These are phyloP conservation scores for Pilatotrama ljubarskyi DNA, from an alignment of 768 basidiomycete genomes.

Conservation along the genomic window DNA sequence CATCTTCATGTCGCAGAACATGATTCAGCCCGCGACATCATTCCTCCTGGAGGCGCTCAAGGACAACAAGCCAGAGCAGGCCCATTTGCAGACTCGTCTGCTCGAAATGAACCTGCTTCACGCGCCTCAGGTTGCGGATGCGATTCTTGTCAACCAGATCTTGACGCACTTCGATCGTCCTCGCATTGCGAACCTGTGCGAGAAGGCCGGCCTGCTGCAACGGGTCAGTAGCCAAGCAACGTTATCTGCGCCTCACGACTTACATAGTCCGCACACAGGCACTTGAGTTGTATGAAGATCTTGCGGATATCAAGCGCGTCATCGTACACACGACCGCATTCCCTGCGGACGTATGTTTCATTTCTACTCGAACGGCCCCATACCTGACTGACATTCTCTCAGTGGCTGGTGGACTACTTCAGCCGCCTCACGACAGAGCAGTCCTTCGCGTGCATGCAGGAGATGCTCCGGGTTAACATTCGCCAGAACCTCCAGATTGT, in stretches of 20 bases:
- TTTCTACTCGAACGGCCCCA: neutral
- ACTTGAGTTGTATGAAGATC: conserved; percentile 96
- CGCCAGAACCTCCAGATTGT: conserved; percentile 96
- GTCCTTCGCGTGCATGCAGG: conserved; percentile 92
- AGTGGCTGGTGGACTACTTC: conserved; percentile 98
- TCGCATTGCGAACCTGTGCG: conserved; percentile 95
- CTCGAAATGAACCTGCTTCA: conserved; percentile 98
- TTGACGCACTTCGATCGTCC: conserved; percentile 96
- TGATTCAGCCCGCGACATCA: conserved; percentile 98
- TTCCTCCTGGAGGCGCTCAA: conserved; percentile 97
- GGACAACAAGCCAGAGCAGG: conserved; percentile 98
- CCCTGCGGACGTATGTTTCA: conserved; percentile 68
- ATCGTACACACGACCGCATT: conserved; percentile 89
- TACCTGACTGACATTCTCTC: conserved; percentile 10
- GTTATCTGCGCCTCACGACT: conserved; percentile 9
- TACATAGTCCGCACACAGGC: conserved; percentile 64
- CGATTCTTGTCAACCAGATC: conserved; percentile 98
- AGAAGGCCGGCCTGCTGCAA: conserved; percentile 96
- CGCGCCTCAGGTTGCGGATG: conserved; percentile 98
- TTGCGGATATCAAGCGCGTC: conserved; percentile 98
- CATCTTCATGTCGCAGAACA: conserved; percentile 99
- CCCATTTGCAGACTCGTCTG: conserved; percentile 90
- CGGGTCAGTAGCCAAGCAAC: conserved; percentile 51
- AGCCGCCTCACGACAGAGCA: conserved; percentile 96
- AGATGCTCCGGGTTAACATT: conserved; percentile 97